Evolutionary conservation across 1,284 basidiomycete genomes (phyloP).

Genomic region (Ceratobasidium sp.): DNA sequence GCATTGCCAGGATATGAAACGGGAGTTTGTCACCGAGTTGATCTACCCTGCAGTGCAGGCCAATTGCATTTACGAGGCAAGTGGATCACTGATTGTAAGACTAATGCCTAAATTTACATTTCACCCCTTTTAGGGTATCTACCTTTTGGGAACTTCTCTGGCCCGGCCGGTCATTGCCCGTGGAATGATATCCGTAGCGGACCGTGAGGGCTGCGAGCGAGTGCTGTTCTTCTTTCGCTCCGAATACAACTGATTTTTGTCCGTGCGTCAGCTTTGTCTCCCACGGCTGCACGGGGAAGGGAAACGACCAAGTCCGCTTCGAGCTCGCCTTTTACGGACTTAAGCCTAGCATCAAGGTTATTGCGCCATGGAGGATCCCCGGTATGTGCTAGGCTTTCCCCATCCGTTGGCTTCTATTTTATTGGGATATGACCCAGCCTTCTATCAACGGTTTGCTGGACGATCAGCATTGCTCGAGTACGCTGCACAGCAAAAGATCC

Average conservation of each 20-base stretch:
- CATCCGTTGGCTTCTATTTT: neutral
- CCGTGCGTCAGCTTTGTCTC: constrained; percentile 81
- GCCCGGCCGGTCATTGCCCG: constrained; percentile 99
- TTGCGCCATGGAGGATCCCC: constrained; percentile 97
- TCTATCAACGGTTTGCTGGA: constrained; percentile 98
- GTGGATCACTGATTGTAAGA: neutral
- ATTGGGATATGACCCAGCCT: constrained; percentile 67
- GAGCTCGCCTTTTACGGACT: constrained; percentile 99
- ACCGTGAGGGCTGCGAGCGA: constrained; percentile 92
- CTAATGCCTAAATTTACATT: neutral
- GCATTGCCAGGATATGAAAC: constrained; percentile 82
- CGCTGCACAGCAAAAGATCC: constrained; percentile 90
- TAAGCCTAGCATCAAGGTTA: constrained; percentile 98
- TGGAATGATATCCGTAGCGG: constrained; percentile 97
- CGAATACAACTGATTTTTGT: too few relatives aligned
- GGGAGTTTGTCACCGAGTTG: constrained; percentile 96
- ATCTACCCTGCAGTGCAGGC: constrained; percentile 99
- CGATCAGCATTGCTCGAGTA: constrained; percentile 93
- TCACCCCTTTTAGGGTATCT: constrained; percentile 78
- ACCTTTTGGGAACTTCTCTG: constrained; percentile 97
- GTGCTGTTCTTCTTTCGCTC: constrained; percentile 49
- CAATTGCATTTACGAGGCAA: constrained; percentile 98
- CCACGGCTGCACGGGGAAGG: constrained; percentile 99
- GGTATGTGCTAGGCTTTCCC: constrained; percentile 62
- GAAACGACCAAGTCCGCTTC: constrained; percentile 99